phyloP scores from a whole-genome alignment of 352 stramenopile species.

The Plasmopara viticola region DNA sequence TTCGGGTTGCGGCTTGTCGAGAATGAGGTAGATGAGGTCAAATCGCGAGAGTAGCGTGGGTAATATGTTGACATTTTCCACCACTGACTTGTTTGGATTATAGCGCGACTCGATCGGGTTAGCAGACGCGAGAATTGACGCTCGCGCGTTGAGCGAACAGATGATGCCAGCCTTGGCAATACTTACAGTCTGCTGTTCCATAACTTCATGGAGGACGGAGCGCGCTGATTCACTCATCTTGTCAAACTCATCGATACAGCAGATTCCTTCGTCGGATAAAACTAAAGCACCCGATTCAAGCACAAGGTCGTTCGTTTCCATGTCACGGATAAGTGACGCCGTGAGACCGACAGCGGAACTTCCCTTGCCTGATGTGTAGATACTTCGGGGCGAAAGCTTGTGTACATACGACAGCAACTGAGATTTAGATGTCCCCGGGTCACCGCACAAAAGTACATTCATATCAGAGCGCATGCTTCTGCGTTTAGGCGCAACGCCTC shows the following conservation, averaged over 20 bases:
- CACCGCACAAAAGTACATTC: constrained; percentile 97
- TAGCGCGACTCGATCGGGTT: constrained; percentile 99
- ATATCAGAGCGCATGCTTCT: constrained; percentile 93
- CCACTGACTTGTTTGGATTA: constrained; percentile 96
- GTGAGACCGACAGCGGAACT: constrained; percentile 98
- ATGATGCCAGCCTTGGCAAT: constrained; percentile 99
- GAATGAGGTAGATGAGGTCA: constrained; percentile 99
- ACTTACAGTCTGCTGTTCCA: constrained; percentile 98
- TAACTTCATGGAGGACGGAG: constrained; percentile 98
- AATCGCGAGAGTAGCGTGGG: constrained; percentile 98
- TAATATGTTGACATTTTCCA: constrained; percentile 98
- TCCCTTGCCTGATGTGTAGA: constrained; percentile 99
- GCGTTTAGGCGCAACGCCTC: constrained; percentile 32
- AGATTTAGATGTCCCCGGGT: constrained; percentile 97
- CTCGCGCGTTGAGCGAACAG: constrained; percentile 95
- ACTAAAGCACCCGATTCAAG: constrained; percentile 96
- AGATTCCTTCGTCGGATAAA: constrained; percentile 96
- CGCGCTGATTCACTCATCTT: constrained; percentile 98
- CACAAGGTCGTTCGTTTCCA: constrained; percentile 96
- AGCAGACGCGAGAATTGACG: constrained; percentile 97
- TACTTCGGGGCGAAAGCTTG: constrained; percentile 93
- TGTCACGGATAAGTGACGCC: constrained; percentile 93
- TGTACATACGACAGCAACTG: constrained; percentile 98
- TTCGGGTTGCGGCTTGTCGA: constrained; percentile 94
- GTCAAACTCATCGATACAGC: constrained; percentile 99